phyloP scores from a whole-genome alignment of 352 stramenopile genomes.

The Globisporangium iwayamae region DNA sequence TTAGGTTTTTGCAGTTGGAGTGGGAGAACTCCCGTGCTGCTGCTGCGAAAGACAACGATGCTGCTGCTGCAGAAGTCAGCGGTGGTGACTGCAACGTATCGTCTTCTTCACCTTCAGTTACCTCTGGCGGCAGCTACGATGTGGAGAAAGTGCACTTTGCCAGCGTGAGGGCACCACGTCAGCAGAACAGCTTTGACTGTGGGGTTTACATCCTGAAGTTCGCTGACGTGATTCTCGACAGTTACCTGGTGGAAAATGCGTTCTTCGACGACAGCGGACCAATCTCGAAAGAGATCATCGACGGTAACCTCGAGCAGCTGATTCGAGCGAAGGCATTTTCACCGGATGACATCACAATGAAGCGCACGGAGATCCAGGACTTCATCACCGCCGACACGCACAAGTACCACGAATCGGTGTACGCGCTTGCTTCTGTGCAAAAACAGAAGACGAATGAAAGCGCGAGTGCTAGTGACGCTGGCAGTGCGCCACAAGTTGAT shows the following conservation, averaged over 20 bases:
- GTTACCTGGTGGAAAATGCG: constrained; percentile 25
- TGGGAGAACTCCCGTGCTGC: constrained; percentile 34
- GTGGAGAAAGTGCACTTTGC: constrained; percentile 30
- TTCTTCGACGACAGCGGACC: constrained; percentile 25
- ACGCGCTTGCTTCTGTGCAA: constrained; percentile 16
- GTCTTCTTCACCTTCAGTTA: constrained; percentile 6
- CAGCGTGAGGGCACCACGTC: constrained; percentile 38
- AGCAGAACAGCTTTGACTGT: constrained; percentile 68
- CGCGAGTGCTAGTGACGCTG: background rate
- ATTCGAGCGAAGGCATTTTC: constrained; percentile 38
- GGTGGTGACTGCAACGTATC: background rate
- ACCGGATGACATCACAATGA: constrained; percentile 34
- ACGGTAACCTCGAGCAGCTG: constrained; percentile 34
- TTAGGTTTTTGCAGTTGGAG: constrained; percentile 48
- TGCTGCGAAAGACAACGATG: constrained; percentile 7
- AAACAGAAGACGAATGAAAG: background rate
- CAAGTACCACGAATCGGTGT: constrained; percentile 23
- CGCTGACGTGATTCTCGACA: constrained; percentile 50
- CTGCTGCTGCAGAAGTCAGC: background rate
- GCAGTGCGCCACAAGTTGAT: background rate
- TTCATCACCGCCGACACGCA: constrained; percentile 30
- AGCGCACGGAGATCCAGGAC: constrained; percentile 29
- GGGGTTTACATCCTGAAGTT: constrained; percentile 68
- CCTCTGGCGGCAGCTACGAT: constrained; percentile 21
- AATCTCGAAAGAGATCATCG: constrained; percentile 36